Evolutionary conservation across 2,329 filamentous ascomycete genomes (phyloP).

Genomic region (Pseudogymnoascus verrucosus): DNA sequence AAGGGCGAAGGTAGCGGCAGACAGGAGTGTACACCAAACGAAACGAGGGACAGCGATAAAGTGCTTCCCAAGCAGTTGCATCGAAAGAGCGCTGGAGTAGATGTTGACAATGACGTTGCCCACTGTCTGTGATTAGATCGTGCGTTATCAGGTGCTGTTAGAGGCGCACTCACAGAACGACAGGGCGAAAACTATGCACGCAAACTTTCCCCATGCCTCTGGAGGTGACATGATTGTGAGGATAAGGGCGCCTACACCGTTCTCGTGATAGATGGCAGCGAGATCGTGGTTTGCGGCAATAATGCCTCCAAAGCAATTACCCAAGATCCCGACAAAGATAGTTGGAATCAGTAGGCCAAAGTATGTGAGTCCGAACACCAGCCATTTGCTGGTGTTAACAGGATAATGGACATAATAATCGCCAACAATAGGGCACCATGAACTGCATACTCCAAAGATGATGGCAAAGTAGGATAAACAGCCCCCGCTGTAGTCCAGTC

Average conservation of each 20-base stretch:
- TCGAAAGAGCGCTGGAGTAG: constrained; percentile 19
- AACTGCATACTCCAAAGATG: constrained; percentile 15
- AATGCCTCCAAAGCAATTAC: constrained; percentile 8
- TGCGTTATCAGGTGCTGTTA: not conserved
- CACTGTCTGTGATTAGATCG: not conserved
- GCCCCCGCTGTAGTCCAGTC: constrained; percentile 12
- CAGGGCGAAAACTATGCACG: not conserved
- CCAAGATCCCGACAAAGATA: constrained; percentile 1
- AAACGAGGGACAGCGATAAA: constrained; percentile 20
- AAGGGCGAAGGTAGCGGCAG: constrained; percentile 14
- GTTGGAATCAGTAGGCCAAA: constrained; percentile 41
- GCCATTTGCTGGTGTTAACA: constrained; percentile 35
- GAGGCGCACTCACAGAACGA: not conserved
- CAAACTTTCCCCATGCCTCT: constrained; percentile 1
- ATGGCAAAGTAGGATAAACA: constrained; percentile 13
- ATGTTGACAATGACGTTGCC: constrained; percentile 18
- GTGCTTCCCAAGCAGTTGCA: constrained; percentile 17
- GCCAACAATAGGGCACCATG: constrained; percentile 37
- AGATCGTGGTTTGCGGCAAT: not conserved
- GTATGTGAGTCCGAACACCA: constrained; percentile 41
- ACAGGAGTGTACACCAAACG: constrained; percentile 17
- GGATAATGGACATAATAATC: constrained; percentile 41
- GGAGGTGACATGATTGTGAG: not conserved
- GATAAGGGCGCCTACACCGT: constrained; percentile 3
- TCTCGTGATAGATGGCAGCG: constrained; percentile 1